Evolutionary conservation across 805 yeast species (phyloP), one percentile per base, ranked within the genome.

Genomic region (Ogataea polymorpha): DNA sequence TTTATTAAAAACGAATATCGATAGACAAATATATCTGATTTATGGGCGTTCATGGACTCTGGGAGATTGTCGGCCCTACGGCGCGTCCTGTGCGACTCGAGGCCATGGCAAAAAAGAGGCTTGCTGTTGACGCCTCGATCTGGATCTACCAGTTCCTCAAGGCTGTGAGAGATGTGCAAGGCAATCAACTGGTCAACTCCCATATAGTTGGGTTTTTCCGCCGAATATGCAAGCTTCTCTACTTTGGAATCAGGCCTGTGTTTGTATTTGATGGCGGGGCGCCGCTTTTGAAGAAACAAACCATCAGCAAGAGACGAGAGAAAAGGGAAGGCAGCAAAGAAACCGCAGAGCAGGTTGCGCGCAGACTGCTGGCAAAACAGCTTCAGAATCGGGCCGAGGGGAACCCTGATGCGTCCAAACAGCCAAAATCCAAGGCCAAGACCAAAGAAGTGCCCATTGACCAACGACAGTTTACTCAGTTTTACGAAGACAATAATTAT

Each of bases 91-190:
- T 93, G 2, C 73, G 91, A 39, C 71, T 93, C 21, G 98, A 91
- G 59, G 81, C 95, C 0, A 71, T 93, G 25, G 75, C 85, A 16
- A 80, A 89, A 43, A 84, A 82, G 58, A 70, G 75, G 39, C 68
- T 93, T 53, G 99, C 99, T 0, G 91, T 93, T 6, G 99, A 93
- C 70, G 99, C 99, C 1, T 91, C 98, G 2, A 93, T 93, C 49
- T 93, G 99, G 99, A 85, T 93, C 40, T 93, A 93, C 59, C 99
- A 93, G 61, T 93, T 93, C 57, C 68, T 93, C 49, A 93, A 91
- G 60, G 98, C 98, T 1, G 95, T 93, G 16, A 74, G 98, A 51
- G 96, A 89, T 59, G 66, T 77, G 28, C 83, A 84, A 23, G 99
- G 98, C 6, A 77, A 83, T 44, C 76, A 86, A 0, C 61, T 90